Conservation (phyloP, 148 eudicot genomes). For the Cornus kousa region DNA sequence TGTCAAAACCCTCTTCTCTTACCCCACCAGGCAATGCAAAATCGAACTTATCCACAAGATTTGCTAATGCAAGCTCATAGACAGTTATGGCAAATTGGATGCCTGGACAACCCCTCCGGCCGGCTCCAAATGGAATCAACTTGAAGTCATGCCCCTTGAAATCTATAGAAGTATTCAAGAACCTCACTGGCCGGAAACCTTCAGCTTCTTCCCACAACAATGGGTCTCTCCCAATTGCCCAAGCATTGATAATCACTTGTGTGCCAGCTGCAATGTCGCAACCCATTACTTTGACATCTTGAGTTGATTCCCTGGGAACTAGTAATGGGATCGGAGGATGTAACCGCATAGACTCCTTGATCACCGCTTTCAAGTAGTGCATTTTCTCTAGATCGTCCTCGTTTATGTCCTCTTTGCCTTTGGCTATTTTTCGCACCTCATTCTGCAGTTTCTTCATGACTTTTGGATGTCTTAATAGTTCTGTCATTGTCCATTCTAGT, state of each 20-base stretch:
- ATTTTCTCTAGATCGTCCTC: background rate
- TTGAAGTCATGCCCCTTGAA: conserved; percentile 6
- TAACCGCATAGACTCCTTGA: background rate
- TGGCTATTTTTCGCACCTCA: background rate
- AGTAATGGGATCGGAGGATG: background rate
- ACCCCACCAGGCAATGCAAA: conserved; percentile 6
- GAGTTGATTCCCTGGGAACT: background rate
- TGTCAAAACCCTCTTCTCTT: background rate
- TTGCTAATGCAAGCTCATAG: background rate
- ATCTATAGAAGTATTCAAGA: conserved; percentile 13
- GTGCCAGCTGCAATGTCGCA: conserved; percentile 11
- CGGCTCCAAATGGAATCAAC: conserved; percentile 33
- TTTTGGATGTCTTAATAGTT: too few relatives aligned
- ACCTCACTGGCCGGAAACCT: conserved; percentile 17
- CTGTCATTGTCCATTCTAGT: too few relatives aligned
- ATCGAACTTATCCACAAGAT: background rate
- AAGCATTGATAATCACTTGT: conserved; percentile 7
- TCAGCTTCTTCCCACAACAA: conserved; percentile 13
- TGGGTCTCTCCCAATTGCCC: conserved; percentile 20
- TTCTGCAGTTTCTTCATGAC: too few relatives aligned
- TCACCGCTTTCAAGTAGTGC: conserved; percentile 1
- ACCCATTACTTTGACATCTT: conserved; percentile 16
- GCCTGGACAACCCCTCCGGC: conserved; percentile 29
- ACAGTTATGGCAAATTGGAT: background rate
- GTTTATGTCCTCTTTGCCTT: background rate